Base-by-base conservation (phyloP, 2,329 filamentous ascomycete species). In the Phialophora expanda region DNA sequence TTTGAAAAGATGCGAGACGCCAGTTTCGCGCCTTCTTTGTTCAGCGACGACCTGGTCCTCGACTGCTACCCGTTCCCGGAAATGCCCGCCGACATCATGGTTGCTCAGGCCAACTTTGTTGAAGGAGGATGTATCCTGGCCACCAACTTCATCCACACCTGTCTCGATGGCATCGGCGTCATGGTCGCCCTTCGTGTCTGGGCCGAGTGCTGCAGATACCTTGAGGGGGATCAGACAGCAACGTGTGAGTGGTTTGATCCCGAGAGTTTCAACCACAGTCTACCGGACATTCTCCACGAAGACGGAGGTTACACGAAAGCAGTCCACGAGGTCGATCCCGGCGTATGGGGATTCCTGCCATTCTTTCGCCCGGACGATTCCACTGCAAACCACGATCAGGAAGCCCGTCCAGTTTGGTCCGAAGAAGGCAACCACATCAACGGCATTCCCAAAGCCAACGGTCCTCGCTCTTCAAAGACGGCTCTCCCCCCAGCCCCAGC, bases 61-160 rank as follows among this genome's bases (percentile, higher is more conserved):
- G 46, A 54, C 2, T 54, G 46, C 22, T 26, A 62, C 24, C 46
- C 59, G 9, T 62, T 62, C 59, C 59, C 59, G 2, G 48, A 56
- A 20, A 32, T 62, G 46, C 59, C 59, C 28, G 46, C 59, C 59
- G 72, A 74, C 38, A 66, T 75, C 2, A 11, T 75, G 17, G 66
- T 72, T 4, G 74, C 71, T 2, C 74, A 75, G 50, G 74, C 70
- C 44, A 75, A 75, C 50, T 75, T 75, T 48, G 61, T 75, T 38
- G 62, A 74, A 28, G 74, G 74, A 8, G 57, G 57, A n/a, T 60
- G 57, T n/a, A 60, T 60, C 26, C 57, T 60, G 6, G 57, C 57
- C 54, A 56, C 57, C 20, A 50, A 60, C 24, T 60, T 60, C 57
- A 60, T 60, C 8, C 57, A 60, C 26, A 50, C 57, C 1, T 61